Conservation (phyloP, 257 asterid genomes). For the Coffea eugenioides region DNA sequence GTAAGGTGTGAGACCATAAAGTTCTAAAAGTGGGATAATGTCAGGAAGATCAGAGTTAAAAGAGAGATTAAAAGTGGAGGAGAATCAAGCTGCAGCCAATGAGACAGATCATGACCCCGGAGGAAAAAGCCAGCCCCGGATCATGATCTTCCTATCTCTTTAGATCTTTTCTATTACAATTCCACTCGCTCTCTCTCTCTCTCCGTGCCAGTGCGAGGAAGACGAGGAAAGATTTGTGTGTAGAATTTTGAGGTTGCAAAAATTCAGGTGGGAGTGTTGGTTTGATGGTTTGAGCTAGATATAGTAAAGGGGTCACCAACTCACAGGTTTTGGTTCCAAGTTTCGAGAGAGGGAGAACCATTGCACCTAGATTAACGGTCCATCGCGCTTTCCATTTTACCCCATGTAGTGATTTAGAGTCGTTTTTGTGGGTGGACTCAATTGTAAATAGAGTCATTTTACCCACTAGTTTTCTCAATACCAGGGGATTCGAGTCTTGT, state of each 20-base stretch:
- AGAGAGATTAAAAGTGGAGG: constrained; percentile 21
- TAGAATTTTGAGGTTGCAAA: constrained; percentile 32
- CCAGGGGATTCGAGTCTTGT: too few species aligned
- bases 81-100: constrained; percentile 23
- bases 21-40: constrained; percentile 1
- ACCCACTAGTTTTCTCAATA: neutral
- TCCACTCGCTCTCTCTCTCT: constrained; percentile 13
- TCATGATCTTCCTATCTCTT: constrained; percentile 47
- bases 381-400: constrained; percentile 4
- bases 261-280: constrained; percentile 26
- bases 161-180: constrained; percentile 22
- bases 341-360: neutral
- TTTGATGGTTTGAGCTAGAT: constrained; percentile 20
- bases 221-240: constrained; percentile 20
- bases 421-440: too few species aligned
- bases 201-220: constrained; percentile 27
- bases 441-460: too few species aligned
- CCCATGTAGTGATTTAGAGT: too few species aligned
- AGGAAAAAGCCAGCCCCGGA: constrained; percentile 41
- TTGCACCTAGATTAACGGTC: constrained; percentile 32
- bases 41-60: neutral
- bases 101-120: constrained; percentile 61
- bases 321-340: neutral
- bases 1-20: neutral
- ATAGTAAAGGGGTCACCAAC: constrained; percentile 17